Base-by-base conservation (phyloP, 139 green algal genomes). In the Limnomonas spitsbergensis region DNA sequence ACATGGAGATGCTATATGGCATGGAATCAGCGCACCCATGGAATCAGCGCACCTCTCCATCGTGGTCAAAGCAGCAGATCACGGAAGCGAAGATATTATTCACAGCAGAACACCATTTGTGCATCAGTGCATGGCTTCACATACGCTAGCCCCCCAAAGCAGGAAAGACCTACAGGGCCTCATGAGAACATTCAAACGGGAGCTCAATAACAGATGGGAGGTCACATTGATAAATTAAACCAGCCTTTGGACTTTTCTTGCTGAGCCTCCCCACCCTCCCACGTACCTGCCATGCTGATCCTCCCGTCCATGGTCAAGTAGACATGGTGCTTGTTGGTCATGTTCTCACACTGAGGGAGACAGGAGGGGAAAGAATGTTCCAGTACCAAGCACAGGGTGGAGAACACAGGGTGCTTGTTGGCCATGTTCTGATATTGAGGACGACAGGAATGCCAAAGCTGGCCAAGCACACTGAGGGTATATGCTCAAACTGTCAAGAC, bases 251-350 rank as follows among this genome's bases (percentile, higher is more conserved):
- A n/a, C n/a, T n/a, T n/a, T n/a, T n/a, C n/a, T n/a, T n/a, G n/a
- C n/a, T n/a, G n/a, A n/a, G n/a, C n/a, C n/a, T n/a, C n/a, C n/a
- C n/a, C n/a, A n/a, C n/a, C n/a, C n/a, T n/a, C n/a, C n/a, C n/a
- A n/a, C n/a, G n/a, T 61, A 53, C 73, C 79, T 1, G 83, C 83
- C 83, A 88, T 88, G 37, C 47, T 78, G 67, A 88, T 88, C 36
- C 83, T 71, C 3, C 80, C 79, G 24, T 83, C 78, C 75, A 88
- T 80, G 7, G 83, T 88, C 20, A 88, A 66, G 83, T 85, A 88
- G 0, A 87, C 53, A 61, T 87, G 83, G 74, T 79, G 82, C 81
- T 83, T 85, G 36, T 29, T 74, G 34, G 80, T 86, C 29, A 89
- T 78, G 53, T 52, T 38, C 78, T 89, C 82, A 69, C 85, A 89